Conservation (phyloP, 805 yeast species). For the Tetrapisispora fleetii region DNA sequence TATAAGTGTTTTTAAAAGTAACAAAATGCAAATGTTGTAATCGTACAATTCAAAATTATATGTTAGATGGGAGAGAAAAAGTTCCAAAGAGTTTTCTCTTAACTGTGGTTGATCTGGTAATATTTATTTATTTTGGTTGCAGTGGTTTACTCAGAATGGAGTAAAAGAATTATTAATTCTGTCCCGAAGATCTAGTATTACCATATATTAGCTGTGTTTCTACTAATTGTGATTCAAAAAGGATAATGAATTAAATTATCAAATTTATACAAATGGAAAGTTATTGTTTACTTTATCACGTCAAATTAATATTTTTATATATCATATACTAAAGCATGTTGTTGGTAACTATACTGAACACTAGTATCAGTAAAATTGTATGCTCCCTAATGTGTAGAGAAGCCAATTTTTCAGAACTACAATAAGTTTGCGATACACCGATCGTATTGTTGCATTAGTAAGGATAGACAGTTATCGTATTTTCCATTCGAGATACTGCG, state of each 20-base stretch:
- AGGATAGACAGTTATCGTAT: background rate
- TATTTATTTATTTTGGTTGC: too few species aligned
- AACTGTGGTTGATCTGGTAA: background rate
- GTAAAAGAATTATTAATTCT: too few species aligned
- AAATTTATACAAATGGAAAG: background rate
- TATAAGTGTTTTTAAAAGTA: background rate
- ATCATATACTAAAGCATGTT: background rate
- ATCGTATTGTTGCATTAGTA: background rate
- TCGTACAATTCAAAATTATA: background rate
- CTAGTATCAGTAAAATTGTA: background rate
- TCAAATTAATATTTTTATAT: background rate
- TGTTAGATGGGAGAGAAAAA: background rate
- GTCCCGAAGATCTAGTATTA: too few species aligned
- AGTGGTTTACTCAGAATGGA: too few species aligned
- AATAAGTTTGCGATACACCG: background rate
- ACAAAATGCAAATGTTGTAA: background rate
- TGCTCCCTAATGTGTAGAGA: background rate
- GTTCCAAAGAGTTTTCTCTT: background rate
- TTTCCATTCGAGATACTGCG: background rate
- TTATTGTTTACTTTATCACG: background rate
- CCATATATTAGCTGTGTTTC: background rate
- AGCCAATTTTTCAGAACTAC: background rate
- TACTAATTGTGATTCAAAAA: background rate
- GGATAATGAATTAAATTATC: background rate
- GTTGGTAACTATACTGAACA: background rate